phyloP scores from a whole-genome alignment of 345 rosid genomes.

The Raphanus raphanistrum region DNA sequence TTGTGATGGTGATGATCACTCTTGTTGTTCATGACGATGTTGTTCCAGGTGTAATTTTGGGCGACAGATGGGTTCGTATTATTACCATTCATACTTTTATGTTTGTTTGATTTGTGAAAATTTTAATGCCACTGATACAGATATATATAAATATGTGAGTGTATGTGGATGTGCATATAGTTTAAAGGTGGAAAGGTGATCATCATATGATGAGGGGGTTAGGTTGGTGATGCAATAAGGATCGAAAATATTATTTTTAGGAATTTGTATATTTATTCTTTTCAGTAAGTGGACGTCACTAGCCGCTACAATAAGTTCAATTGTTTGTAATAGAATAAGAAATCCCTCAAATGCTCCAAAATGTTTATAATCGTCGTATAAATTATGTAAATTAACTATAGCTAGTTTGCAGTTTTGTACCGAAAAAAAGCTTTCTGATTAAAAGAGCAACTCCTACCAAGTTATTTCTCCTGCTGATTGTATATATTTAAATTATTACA shows the following conservation, averaged over 20 bases:
- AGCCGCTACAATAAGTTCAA: conserved; percentile 6
- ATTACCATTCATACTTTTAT: conserved; percentile 42
- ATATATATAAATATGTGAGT: background rate
- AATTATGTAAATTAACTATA: background rate
- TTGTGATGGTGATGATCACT: conserved; percentile 13
- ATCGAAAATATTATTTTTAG: background rate
- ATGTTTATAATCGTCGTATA: background rate
- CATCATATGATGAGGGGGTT: conserved; percentile 46
- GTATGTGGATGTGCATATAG: background rate
- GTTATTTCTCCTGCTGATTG: background rate
- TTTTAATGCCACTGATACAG: conserved; percentile 6
- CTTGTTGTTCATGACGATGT: conserved; percentile 7
- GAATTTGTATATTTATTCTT: background rate
- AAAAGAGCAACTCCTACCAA: background rate
- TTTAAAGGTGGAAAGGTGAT: conserved; percentile 27
- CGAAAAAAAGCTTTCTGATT: background rate
- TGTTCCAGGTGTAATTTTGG: conserved; percentile 51
- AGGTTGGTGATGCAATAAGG: conserved; percentile 46
- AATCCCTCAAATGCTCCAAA: background rate
- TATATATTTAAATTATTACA: background rate
- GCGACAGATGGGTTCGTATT: conserved; percentile 51
- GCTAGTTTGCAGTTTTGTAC: background rate
- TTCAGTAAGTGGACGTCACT: conserved; percentile 32
- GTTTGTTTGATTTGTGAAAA: conserved; percentile 18
- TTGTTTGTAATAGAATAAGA: conserved; percentile 3